Evolutionary conservation across 2,329 filamentous ascomycete genomes (phyloP), one percentile per base, ranked within the genome.

Genomic region (Penicillium frequentans): DNA sequence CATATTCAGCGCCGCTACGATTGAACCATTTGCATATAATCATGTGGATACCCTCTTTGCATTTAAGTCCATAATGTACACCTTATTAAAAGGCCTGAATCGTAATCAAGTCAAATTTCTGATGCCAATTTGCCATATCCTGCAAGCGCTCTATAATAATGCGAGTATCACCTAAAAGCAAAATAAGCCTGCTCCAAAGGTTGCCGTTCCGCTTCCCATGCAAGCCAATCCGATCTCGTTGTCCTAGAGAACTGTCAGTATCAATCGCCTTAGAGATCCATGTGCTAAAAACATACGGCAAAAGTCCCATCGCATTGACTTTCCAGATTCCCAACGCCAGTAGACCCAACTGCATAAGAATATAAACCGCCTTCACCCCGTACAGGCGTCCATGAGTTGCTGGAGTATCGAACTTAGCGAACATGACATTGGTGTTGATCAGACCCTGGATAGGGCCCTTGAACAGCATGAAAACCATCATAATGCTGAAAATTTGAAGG

Each of bases 401-500:
- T 52, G 91, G 87, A 21, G 90, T 93, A 74, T 97, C 91, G 76
- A 96, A 96, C 60, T 89, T 88, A 71, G 91, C 86, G 74, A 99
- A 98, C n/a, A 90, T 90, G 70, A 88, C 85, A 71, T 95, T 92
- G 48, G 93, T 93, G 65, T 81, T 86, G 59, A 96, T 77, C 46
- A 98, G 79, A 33, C 93, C 95, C 75, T 91, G 86, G 59, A 99
- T 84, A 10, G 95, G 95, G 65, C 90, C 96, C 82, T 98, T 98
- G 84, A 99, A 99, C 46, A 96, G 88, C 90, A 97, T 98, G 70
- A 93, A 93, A 19, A 98, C 93, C 93, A 98, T 99, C 91, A 98
- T 98, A 77, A 99, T 98, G 77, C 90, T 96, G 81, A 99, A 99
- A 65, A 99, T 98, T 75, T 99, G 95, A 47, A 99, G 85, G 60